Base-by-base conservation (phyloP, 2,329 filamentous ascomycete species). In the Paecilomyces sp. region DNA sequence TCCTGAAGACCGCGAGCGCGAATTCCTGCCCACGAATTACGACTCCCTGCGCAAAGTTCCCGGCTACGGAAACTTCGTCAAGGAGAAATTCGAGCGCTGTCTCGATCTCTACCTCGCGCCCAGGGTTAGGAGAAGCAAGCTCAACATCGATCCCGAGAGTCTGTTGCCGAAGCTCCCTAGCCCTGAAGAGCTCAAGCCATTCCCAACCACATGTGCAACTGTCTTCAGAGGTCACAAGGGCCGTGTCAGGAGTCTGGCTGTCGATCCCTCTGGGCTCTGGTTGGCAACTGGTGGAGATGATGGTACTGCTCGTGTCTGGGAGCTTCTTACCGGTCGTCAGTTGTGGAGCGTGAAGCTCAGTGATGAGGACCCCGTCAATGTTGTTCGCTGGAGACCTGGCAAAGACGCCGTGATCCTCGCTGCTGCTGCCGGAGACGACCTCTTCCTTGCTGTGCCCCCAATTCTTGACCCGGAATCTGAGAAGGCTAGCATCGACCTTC, bases 81-180 rank as follows among this genome's bases (percentile, higher is more conserved):
- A 97, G 75, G 94, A 99, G 76, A 88, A 92, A 66, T 99, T 99
- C 68, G 92, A 99, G 75, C 84, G 95, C 65, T 97, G 92, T 73
- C 80, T 99, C 66, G 95, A 99, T 76, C 83, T 99, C 18, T 99
- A 99, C 74, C 83, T 99, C 61, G 94, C 95, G 15, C 94, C 95
- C 54, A 85, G 94, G 70, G 87, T 99, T 59, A 87, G 93, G 61
- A 89, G 95, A 74, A 97, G 92, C 79, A 90, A 92, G 75, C 85
- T 99, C 70, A 96, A 97, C 77, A 97, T 99, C 70, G 94, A 99
- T 68, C 94, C 94, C 2, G 89, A 90, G 74, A 96, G 91, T 41
- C 81, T 99, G 56, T 83, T 99, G 36, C 93, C 94, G 12, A 97
- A 97, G 74, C 82, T 99, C 7, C 94, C 95, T 7, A 90, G 89